Evolutionary conservation across 805 yeast genomes (phyloP).

Genomic region (Pichia heedii): DNA sequence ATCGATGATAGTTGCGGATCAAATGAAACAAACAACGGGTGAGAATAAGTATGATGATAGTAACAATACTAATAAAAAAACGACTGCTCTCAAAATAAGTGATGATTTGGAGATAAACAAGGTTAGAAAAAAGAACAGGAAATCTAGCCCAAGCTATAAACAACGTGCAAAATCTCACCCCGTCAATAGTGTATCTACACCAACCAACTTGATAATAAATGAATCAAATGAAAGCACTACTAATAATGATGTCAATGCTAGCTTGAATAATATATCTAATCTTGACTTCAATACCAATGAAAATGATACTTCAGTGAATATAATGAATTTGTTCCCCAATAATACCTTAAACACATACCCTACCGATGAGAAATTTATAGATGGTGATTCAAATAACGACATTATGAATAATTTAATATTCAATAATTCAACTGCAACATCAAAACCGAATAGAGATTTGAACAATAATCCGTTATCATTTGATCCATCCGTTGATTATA

Average conservation of each 20-base stretch:
- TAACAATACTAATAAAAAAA: background rate
- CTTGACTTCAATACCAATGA: no score
- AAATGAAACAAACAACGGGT: background rate
- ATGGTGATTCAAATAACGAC: no score
- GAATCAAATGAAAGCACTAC: no score
- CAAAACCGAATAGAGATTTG: background rate
- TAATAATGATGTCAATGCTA: no score
- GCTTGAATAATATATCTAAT: no score
- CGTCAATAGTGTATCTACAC: background rate
- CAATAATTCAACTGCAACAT: background rate
- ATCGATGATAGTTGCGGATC: background rate
- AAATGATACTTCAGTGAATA: no score
- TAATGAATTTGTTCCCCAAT: no score
- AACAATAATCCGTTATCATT: background rate
- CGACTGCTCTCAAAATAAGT: background rate
- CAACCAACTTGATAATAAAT: no score
- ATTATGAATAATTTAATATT: no score
- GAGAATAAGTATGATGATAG: background rate
- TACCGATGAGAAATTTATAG: no score
- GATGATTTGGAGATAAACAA: background rate
- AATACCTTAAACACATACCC: no score
- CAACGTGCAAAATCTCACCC: background rate
- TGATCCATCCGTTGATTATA: background rate
- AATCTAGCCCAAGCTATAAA: background rate
- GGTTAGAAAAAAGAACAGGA: background rate